Conservation (phyloP, 139 green algal species). For the Auxenochlorella pyrenoidosa region DNA sequence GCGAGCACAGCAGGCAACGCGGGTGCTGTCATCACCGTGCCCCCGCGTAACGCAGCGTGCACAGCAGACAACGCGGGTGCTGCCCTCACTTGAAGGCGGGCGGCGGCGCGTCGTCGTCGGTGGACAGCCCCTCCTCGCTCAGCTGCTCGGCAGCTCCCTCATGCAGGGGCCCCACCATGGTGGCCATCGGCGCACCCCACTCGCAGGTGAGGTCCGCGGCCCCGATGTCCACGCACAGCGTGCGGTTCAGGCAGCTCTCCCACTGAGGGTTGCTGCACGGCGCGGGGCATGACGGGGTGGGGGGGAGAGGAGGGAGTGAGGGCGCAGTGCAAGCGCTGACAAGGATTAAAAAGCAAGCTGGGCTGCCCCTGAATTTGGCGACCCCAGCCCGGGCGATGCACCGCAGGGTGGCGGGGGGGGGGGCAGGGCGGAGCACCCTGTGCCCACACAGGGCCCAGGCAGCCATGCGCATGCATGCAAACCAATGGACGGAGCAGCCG, state of each 20-base stretch:
- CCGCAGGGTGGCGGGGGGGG: too few species aligned
- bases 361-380: too few species aligned
- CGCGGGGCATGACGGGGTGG: not conserved
- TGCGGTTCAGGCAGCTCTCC: slow-evolving; percentile 14
- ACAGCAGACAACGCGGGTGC: too few species aligned
- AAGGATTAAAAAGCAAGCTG: too few species aligned
- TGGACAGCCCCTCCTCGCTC: not conserved
- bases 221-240: not conserved
- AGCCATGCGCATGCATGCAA: too few species aligned
- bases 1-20: too few species aligned
- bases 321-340: not conserved
- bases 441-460: too few species aligned
- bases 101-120: not conserved
- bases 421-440: too few species aligned
- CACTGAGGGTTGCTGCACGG: not conserved
- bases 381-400: too few species aligned
- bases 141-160: not conserved
- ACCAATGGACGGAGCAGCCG: too few species aligned
- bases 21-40: too few species aligned
- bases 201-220: not conserved
- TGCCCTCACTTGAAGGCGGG: slow-evolving; percentile 8
- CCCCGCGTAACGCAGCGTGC: too few species aligned
- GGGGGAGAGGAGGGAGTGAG: not conserved
- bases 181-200: not conserved
- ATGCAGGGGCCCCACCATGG: not conserved